phyloP scores from a whole-genome alignment of 2,329 filamentous ascomycete species.

The Keithomyces neogunnii region DNA sequence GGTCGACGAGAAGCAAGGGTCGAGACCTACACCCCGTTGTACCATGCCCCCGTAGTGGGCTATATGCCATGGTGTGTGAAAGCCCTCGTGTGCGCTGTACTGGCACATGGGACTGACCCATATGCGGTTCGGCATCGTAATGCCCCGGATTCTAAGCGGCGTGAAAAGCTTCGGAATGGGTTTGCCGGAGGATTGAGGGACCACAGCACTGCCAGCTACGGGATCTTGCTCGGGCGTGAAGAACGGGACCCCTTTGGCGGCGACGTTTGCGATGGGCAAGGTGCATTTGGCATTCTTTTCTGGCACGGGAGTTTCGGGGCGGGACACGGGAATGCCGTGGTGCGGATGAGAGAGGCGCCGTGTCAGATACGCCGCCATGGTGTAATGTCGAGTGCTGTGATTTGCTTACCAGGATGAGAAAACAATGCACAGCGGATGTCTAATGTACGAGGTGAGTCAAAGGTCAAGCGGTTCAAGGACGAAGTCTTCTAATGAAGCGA shows the following conservation, averaged over 20 bases:
- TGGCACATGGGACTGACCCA: slow-evolving; percentile 39
- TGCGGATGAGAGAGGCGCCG: slow-evolving; percentile 18
- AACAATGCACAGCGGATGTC: too few relatives aligned
- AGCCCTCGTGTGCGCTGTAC: slow-evolving; percentile 40
- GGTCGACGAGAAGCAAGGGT: neutral
- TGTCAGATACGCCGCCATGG: slow-evolving; percentile 20
- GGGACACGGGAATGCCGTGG: slow-evolving; percentile 17
- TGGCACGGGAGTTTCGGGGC: slow-evolving; percentile 13
- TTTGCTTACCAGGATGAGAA: too few relatives aligned
- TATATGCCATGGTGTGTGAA: slow-evolving; percentile 63
- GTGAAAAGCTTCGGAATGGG: slow-evolving; percentile 43
- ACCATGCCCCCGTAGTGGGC: slow-evolving; percentile 67
- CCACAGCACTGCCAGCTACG: slow-evolving; percentile 32
- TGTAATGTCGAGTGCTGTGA: neutral
- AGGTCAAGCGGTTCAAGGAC: too few relatives aligned
- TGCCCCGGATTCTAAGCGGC: slow-evolving; percentile 35
- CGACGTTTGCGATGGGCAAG: slow-evolving; percentile 14
- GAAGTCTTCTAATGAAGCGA: too few relatives aligned
- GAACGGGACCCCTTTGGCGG: slow-evolving; percentile 30
- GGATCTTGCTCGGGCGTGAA: slow-evolving; percentile 39
- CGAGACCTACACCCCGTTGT: slow-evolving; percentile 45
- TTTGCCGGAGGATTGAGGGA: slow-evolving; percentile 36
- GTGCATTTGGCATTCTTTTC: slow-evolving; percentile 15
- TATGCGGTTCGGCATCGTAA: slow-evolving; percentile 37
- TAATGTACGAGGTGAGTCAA: too few relatives aligned